A percentile compares a stretch with the other conserved stretches of the same genome.
These are phyloP conservation scores for Candida glaebosa DNA, from an alignment of 805 yeast genomes.

Conservation along the genomic window DNA sequence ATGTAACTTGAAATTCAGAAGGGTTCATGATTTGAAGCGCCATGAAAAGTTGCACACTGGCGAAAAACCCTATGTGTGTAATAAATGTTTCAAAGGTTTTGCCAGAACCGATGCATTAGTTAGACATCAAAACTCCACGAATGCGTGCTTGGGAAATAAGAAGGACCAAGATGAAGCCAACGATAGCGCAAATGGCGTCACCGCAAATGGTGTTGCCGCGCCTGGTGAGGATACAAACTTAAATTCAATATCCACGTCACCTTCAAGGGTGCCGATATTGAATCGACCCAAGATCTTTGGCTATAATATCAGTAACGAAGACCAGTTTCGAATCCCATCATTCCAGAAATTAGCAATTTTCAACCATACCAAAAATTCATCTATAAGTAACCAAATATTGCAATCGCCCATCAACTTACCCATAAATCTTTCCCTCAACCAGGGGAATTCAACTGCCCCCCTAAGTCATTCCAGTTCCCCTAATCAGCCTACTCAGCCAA, in stretches of 20 bases:
- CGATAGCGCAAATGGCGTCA: neutral
- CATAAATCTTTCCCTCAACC: no score
- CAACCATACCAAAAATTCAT: no score
- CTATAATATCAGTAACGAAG: neutral
- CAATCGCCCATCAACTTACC: neutral
- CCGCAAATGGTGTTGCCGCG: neutral
- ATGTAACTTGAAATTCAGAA: conserved; percentile 61
- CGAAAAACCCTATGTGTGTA: conserved; percentile 64
- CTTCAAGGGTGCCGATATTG: neutral
- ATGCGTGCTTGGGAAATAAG: conserved; percentile 31
- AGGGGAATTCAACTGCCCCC: no score
- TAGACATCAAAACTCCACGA: conserved; percentile 54
- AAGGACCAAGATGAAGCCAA: neutral
- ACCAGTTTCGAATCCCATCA: neutral
- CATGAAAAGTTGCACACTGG: conserved; percentile 77
- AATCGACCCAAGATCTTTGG: neutral
- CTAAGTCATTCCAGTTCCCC: no score
- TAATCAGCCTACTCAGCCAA: no score
- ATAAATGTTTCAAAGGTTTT: conserved; percentile 58
- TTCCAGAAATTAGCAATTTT: neutral
- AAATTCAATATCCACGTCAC: neutral
- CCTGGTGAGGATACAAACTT: no score
- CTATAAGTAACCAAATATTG: no score
- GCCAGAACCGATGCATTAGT: conserved; percentile 75
- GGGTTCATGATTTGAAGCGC: conserved; percentile 73